Conservation (phyloP, 2,329 filamentous ascomycete genomes). For the Trichoderma oligosporum region DNA sequence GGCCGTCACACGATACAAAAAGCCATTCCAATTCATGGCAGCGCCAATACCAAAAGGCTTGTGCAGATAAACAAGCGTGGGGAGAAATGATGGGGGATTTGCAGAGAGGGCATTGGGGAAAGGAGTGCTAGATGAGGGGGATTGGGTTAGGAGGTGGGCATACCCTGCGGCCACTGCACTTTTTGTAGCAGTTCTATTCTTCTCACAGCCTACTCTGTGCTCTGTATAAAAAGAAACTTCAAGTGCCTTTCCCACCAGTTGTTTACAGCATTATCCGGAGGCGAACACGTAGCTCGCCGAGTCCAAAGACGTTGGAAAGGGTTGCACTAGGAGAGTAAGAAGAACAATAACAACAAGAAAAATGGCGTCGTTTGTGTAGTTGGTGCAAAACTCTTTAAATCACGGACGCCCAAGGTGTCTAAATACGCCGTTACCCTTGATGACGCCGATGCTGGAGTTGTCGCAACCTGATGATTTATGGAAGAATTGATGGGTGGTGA, state of each 20-base stretch:
- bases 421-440: constrained; percentile 26
- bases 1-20: constrained; percentile 20
- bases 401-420: constrained; percentile 24
- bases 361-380: constrained; percentile 18
- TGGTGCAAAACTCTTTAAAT: constrained; percentile 22
- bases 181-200: constrained; percentile 25
- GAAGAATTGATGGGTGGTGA: constrained; percentile 27
- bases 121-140: constrained; percentile 24
- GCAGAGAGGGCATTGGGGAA: constrained; percentile 24
- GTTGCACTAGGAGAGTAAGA: background rate
- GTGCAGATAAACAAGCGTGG: background rate
- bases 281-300: constrained; percentile 20
- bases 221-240: constrained; percentile 19
- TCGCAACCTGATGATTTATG: constrained; percentile 28
- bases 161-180: constrained; percentile 32
- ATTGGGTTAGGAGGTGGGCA: constrained; percentile 26
- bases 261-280: constrained; percentile 35
- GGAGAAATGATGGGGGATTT: background rate
- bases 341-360: constrained; percentile 8
- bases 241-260: constrained; percentile 27
- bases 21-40: constrained; percentile 15
- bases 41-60: constrained; percentile 3
- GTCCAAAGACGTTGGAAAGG: constrained; percentile 3
- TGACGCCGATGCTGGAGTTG: constrained; percentile 24
- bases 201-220: constrained; percentile 23